Percentiles rank a stretch among this genome's conserved stretches.
Evolutionary conservation across 169 alveolate genomes (phyloP).

Genomic region (Plasmodium sp.): DNA sequence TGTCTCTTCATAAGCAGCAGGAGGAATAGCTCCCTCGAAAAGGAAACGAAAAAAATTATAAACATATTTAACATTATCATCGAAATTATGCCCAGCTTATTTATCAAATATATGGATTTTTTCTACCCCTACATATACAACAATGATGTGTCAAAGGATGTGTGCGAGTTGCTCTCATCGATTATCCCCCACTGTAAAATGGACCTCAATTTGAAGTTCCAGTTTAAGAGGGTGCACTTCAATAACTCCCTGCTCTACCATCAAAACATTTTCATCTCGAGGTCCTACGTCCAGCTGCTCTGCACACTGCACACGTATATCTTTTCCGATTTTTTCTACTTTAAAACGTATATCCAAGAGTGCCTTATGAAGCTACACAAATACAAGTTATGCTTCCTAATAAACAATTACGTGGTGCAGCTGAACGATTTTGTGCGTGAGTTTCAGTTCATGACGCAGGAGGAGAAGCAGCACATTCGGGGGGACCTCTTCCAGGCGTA

Average conservation of each 20-base stretch:
- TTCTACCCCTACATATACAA: constrained; percentile 58
- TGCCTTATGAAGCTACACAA: constrained; percentile 30
- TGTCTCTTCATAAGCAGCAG: constrained; percentile 28
- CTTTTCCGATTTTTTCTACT: constrained; percentile 38
- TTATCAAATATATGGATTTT: constrained; percentile 48
- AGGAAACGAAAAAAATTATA: constrained; percentile 69
- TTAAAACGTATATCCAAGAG: constrained; percentile 42
- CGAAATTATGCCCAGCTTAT: constrained; percentile 56
- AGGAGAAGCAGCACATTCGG: not conserved
- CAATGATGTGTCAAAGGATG: constrained; percentile 68
- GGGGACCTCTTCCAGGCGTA: not conserved
- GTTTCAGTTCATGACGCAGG: constrained; percentile 10
- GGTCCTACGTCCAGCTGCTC: constrained; percentile 55
- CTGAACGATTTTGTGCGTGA: constrained; percentile 41
- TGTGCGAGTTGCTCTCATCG: constrained; percentile 65
- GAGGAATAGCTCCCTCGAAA: constrained; percentile 46
- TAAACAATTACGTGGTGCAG: constrained; percentile 41
- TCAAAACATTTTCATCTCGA: constrained; percentile 45
- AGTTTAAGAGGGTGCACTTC: constrained; percentile 47
- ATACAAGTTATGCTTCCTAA: constrained; percentile 53
- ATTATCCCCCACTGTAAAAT: constrained; percentile 57
- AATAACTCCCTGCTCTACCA: constrained; percentile 36
- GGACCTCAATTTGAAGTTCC: constrained; percentile 28
- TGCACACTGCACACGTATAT: constrained; percentile 70
- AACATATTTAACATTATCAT: constrained; percentile 45